phyloP scores from a whole-genome alignment of 306 rosid species.

The Rubus parviflorus region DNA sequence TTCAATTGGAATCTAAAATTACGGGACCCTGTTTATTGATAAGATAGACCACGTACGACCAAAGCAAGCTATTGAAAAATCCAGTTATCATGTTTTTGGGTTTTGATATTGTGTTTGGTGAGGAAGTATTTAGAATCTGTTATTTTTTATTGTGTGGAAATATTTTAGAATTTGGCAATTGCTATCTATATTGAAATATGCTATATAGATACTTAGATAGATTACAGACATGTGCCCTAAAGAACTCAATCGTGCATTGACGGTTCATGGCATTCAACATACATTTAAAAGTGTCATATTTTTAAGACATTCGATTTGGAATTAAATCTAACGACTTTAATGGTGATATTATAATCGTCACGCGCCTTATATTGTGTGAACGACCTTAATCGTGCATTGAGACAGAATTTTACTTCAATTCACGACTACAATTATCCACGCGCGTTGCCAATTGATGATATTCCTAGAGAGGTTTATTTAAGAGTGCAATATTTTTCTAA shows the following conservation, averaged over 20 bases:
- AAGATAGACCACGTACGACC: conserved; percentile 33
- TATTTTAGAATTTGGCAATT: no score
- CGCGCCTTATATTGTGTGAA: not conserved
- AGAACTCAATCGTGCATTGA: not conserved
- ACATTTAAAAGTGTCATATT: not conserved
- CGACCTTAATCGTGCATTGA: not conserved
- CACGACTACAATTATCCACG: no score
- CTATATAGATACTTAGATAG: no score
- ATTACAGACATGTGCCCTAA: no score
- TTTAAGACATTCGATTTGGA: no score
- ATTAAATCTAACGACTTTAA: not conserved
- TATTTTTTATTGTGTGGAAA: no score
- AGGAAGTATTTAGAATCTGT: not conserved
- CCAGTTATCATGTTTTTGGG: conserved; percentile 22
- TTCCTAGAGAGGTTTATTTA: not conserved
- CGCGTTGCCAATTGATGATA: no score
- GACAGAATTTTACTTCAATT: no score
- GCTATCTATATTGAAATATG: not conserved
- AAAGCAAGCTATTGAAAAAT: conserved; percentile 27
- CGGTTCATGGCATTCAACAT: no score
- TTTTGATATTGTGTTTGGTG: not conserved
- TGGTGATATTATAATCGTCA: not conserved
- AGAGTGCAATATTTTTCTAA: no score
- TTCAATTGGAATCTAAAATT: conserved; percentile 43
- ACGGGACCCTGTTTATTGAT: conserved; percentile 40